Base-by-base conservation (phyloP, 768 basidiomycete genomes). In the Auricularia heimuer region DNA sequence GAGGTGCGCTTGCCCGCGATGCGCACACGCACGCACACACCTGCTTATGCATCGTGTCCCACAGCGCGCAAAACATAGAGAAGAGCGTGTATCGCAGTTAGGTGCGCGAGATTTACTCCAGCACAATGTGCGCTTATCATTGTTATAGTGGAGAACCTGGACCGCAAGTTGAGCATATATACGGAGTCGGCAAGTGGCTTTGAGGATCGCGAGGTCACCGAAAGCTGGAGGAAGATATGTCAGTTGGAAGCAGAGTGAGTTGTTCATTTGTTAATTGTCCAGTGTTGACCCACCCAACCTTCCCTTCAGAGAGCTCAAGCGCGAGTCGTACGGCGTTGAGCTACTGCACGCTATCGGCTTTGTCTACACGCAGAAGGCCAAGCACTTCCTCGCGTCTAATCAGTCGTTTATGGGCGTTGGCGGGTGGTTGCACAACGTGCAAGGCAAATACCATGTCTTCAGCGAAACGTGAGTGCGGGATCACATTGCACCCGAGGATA, bases 371-470 rank as follows among this genome's bases (percentile, higher is more conserved):
- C 82, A 88, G 34, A 95, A 93, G 73, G 85, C 88, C 4, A 93
- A 90, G 71, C 91, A 94, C 44, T 86, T 86, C 70, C 81, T 91
- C 0, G 93, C 92, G 0, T 85, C 89, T 18, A 79, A 84, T 76
- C 68, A 85, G 80, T 79, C 85, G 0, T 77, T 84, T 11, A 78
- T 93, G 61, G 93, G 93, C 34, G 87, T 96, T 16, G 93, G 93
- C 12, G 93, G 94, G 6, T 96, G 93, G 93, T 73, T 95, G 65
- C 93, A 95, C 74, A 92, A 92, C 64, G 90, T 94, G 2, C 90
- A 92, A 73, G 90, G 90, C 12, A 94, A 92, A 76, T 94, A 93
- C 62, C 92, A 95, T 71, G 89, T 94, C 18, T 90, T 96, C 75
- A 93, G 91, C 72, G 92, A 94, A 78, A 94, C 92, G 90, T 91